Evolutionary conservation across 2,329 filamentous ascomycete species (phyloP), one percentile per base, ranked within the genome.

Genomic region (Aspergillus pseudotamarii): DNA sequence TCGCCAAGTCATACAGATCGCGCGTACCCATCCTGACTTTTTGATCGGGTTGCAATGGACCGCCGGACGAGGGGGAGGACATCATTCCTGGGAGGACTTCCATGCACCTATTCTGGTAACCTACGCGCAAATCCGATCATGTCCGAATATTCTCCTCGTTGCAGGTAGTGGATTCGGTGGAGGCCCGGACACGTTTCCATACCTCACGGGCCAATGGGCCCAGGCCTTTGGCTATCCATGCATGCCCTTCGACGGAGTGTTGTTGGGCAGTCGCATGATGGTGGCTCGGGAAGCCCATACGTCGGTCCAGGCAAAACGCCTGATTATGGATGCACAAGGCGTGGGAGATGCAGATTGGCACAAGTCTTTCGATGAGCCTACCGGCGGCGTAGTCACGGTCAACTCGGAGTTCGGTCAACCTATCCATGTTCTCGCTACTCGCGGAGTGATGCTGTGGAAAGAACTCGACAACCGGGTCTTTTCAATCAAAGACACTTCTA

Each of bases 381-480:
- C 94, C 61, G 95, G 95, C 72, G 95, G 95, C 76, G 89, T 99
- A 67, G 94, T 99, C 72, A 99, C 95, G 34, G 95, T 99, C 57
- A 88, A 93, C 68, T 99, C 95, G 1, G 95, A 99, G 81, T 98
- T 99, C 95, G 95, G 95, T 55, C 95, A 99, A 84, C 95, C 95
- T 6, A 99, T 99, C 66, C 95, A 99, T 84, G 99, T 99, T 84
- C 88, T 99, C 63, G 95, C 95, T n/a, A 99, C 95, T 57, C 91
- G 95, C 63, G 95, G 95, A 86, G 94, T 99, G 55, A 84, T 88
- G 60, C 97, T 99, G 84, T 99, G 95, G 95, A 90, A 93, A 56
- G 95, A 99, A 82, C 97, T 99, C 93, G 95, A 99, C 75, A 88
- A 96, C 79, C 97, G 96, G 81, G 98, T 99, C 73, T 99, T 99